Percentiles rank a stretch among this genome's conserved stretches.
These are phyloP conservation scores for Fraxinus floribunda DNA, from an alignment of 305 asterid species.

Conservation along the genomic window DNA sequence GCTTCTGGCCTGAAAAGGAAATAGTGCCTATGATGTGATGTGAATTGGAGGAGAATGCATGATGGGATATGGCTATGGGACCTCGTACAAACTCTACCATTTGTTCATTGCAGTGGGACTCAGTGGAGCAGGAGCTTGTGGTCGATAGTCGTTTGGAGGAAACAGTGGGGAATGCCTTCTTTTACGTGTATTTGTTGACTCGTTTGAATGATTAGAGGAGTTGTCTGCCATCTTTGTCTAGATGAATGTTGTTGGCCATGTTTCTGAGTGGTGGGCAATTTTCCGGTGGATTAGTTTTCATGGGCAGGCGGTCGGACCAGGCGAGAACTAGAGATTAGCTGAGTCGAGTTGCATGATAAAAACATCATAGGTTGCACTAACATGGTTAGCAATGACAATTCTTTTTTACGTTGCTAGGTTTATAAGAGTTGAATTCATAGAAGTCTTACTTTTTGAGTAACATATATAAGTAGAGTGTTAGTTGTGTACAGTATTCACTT, in stretches of 20 bases:
- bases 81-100: constrained; percentile 34
- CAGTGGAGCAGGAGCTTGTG: constrained; percentile 29
- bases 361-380: no score
- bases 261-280: constrained; percentile 17
- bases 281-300: background rate
- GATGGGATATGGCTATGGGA: constrained; percentile 35
- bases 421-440: background rate
- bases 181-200: constrained; percentile 27
- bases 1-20: constrained; percentile 19
- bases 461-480: background rate
- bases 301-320: background rate
- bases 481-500: background rate
- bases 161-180: constrained; percentile 38
- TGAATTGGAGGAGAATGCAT: constrained; percentile 32
- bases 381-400: no score
- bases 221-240: constrained; percentile 51
- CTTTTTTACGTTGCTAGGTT: background rate
- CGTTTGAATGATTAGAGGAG: constrained; percentile 47
- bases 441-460: background rate
- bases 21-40: constrained; percentile 13
- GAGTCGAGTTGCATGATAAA: no score
- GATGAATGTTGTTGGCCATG: constrained; percentile 15
- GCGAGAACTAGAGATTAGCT: no score
- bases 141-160: constrained; percentile 25
- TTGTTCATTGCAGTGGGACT: constrained; percentile 30